Evolutionary conservation across 2,329 filamentous ascomycete genomes (phyloP), one percentile per base, ranked within the genome.

Genomic region (Venturiaceae sp.): DNA sequence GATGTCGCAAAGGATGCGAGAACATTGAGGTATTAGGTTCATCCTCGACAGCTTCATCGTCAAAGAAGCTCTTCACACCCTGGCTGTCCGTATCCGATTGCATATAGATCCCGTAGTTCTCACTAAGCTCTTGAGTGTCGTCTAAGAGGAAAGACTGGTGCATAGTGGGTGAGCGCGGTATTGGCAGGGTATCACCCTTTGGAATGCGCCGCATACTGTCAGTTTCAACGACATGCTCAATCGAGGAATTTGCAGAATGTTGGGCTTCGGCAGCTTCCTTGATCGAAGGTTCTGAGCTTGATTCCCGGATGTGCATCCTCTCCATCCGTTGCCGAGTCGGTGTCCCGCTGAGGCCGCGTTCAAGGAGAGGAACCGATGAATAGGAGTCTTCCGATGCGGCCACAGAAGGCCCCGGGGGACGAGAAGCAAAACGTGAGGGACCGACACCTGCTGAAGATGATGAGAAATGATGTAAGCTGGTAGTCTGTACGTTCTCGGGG

Each of bases 341-440:
- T 21, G 47, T n/a, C 16, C 30, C 52, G 47, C 30, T 59, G 5
- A 59, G 21, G 3, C 81, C 87, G 54, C 87, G 82, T 61, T 92
- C 86, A 13, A 95, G 78, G 7, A 94, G 78, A 3, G 90, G 89
- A 34, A 86, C 84, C 0, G 88, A 92, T 39, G 83, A 86, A 67
- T 90, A 91, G 0, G 88, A 92, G 54, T 86, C 84, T 30, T 83
- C 80, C 0, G 89, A 91, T 58, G 81, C 82, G 14, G 83, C 80
- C 28, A 76, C 70, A 2, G 75, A 19, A 16, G 36, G 54, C 21
- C 21, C 28, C 41, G n/a, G 54, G 16, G 13, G 33, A 14, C 37
- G 34, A 44, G 36, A 30, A 23, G 52, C 23, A 14, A 54, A 14
- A 26, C 36, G 32, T 9, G 58, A 23, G 26, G 11, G 60, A 57